phyloP scores from a whole-genome alignment of 768 basidiomycete species.

The Galerina sulciceps region DNA sequence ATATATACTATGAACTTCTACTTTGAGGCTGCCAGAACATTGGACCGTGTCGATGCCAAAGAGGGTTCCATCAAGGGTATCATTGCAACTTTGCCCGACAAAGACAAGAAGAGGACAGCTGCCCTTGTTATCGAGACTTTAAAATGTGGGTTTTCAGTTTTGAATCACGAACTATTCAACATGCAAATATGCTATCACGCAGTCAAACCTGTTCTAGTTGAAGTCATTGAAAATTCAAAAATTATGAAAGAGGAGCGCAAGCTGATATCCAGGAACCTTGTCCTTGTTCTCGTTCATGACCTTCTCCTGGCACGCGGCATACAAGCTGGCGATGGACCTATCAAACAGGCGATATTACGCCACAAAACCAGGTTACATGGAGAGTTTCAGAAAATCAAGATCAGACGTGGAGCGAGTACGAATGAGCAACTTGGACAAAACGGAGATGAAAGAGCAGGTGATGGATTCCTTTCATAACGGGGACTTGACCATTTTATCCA shows the following conservation, averaged over 20 bases:
- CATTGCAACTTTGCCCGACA: constrained; percentile 72
- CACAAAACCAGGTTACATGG: constrained; percentile 90
- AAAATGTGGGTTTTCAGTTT: constrained; percentile 69
- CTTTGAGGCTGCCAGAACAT: constrained; percentile 81
- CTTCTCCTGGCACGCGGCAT: constrained; percentile 83
- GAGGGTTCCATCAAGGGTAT: constrained; percentile 93
- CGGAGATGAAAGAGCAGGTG: constrained; percentile 69
- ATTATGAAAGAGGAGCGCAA: constrained; percentile 79
- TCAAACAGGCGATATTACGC: constrained; percentile 85
- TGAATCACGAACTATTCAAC: constrained; percentile 11
- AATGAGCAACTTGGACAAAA: constrained; percentile 67
- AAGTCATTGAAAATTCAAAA: constrained; percentile 69
- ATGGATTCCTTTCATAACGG: constrained; percentile 9
- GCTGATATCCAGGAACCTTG: constrained; percentile 75
- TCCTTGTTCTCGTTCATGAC: constrained; percentile 91
- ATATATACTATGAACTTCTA: constrained; percentile 87
- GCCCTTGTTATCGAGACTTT: constrained; percentile 93
- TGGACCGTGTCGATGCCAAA: constrained; percentile 87
- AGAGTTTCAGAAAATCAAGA: constrained; percentile 85
- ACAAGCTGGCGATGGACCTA: constrained; percentile 87
- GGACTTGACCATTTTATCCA: constrained; percentile 9
- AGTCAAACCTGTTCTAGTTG: constrained; percentile 81
- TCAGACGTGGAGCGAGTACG: constrained; percentile 70
- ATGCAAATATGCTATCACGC: constrained; percentile 19
- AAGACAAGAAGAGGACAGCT: constrained; percentile 76